phyloP scores from a whole-genome alignment of 495 filamentous ascomycete genomes.

The Aspergillus coremiiformis region DNA sequence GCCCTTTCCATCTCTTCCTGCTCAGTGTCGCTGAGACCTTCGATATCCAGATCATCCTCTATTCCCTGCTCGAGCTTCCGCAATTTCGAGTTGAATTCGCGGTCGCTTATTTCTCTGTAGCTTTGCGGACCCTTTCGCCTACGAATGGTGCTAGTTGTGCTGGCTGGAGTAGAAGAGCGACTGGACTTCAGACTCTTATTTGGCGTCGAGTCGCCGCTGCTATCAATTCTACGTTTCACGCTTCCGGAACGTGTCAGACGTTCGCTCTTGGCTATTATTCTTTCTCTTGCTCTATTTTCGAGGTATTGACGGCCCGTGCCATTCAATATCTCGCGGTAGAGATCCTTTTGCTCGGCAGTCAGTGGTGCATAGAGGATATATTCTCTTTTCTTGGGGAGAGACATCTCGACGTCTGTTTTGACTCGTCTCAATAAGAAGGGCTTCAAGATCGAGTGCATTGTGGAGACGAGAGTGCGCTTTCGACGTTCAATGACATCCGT shows the following conservation, averaged over 20 bases:
- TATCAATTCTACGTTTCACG: constrained; percentile 49
- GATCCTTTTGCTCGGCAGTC: constrained; percentile 76
- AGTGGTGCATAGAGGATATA: constrained; percentile 91
- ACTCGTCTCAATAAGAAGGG: constrained; percentile 82
- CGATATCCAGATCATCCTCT: constrained; percentile 47
- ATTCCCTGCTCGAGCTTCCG: constrained; percentile 49
- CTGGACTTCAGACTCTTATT: constrained; percentile 71
- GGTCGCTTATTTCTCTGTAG: constrained; percentile 71
- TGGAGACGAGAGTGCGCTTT: constrained; percentile 76
- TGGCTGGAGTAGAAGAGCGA: constrained; percentile 60
- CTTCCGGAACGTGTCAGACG: constrained; percentile 30
- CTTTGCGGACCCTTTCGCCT: constrained; percentile 45
- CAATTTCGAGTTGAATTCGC: constrained; percentile 63
- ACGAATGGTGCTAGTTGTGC: constrained; percentile 37
- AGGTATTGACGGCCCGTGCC: constrained; percentile 73
- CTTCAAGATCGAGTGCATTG: constrained; percentile 86
- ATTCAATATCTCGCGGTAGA: constrained; percentile 79
- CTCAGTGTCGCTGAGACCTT: constrained; percentile 39
- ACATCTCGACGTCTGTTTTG: constrained; percentile 85
- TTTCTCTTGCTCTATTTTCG: constrained; percentile 75
- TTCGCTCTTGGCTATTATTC: constrained; percentile 36
- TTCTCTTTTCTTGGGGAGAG: constrained; percentile 90
- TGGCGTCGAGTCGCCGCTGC: constrained; percentile 30
- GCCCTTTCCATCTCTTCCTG: constrained; percentile 60
- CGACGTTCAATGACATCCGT: constrained; percentile 46